Base-by-base conservation (phyloP, 495 filamentous ascomycete genomes). In the Poronia punctata region DNA sequence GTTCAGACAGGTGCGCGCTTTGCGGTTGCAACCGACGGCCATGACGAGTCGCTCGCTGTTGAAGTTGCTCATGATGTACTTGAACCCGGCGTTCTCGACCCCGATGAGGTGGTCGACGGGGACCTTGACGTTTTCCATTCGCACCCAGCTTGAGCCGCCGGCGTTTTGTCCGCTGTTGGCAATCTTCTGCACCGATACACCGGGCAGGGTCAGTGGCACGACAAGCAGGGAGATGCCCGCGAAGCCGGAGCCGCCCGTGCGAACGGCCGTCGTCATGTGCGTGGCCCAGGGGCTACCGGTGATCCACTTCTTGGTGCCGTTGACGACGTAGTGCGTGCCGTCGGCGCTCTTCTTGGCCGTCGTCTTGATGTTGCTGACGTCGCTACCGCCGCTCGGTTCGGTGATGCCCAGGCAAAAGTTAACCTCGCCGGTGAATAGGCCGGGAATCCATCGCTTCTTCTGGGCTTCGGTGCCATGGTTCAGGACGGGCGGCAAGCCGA, bases 51-150 rank as follows among this genome's bases (percentile, higher is more conserved):
- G 67, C 43, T 72, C 70, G 16, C 64, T 62, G 40, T 74, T 71
- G 48, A 74, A 71, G 48, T 74, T 65, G 15, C 78, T 76, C 51
- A 88, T 88, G 31, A 83, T 81, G 50, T 68, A 53, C 62, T 86
- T 86, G 65, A 88, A 90, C 0, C 85, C 84, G 50, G 86, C 69
- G 33, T 82, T 82, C 51, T 88, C 83, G 44, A 79, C 64, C 15
- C 84, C 84, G 14, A 88, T 65, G 5, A 88, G 58, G 55, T 86
- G 82, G 45, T 71, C 74, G 45, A 68, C 70, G 7, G 85, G 84
- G 8, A 89, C 76, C 45, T 83, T 71, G 2, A 88, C 83, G 43
- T 88, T 83, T 53, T 88, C 84, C 45, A 89, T 85, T 60, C 66
- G 64, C 27, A 74, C 60, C 35, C 65, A 72, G 8, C 66, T 67